Base-by-base conservation (phyloP, 208 protist species). In the Phytomonas francai region DNA sequence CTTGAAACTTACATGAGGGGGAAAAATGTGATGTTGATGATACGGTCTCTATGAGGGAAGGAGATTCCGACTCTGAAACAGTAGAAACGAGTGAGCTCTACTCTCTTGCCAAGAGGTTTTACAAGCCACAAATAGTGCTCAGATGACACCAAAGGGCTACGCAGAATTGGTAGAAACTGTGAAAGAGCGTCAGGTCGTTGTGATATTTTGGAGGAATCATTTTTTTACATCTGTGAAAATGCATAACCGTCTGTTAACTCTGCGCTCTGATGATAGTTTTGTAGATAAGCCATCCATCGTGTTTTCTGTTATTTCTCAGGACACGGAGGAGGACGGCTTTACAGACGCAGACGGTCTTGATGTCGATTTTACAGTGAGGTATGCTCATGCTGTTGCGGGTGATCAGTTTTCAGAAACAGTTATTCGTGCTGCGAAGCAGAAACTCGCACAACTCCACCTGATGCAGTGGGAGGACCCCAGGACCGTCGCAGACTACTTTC, bases 121-220 rank as follows among this genome's bases (percentile, higher is more conserved):
- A 67, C 22, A 68, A 36, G 59, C 27, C 12, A 68, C 56, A 32
- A 34, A 36, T 68, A 56, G 25, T 27, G 25, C 25, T 31, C 63
- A 67, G 65, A 67, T 73, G 59, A 68, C 70, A 33, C 27, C 27
- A 14, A 19, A 31, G 30, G 67, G 67, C 16, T 58, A 45, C 7
- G 28, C 16, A 3, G 33, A 30, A 25, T 28, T 73, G 27, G n/a
- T 36, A 27, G 30, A 51, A 4, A 63, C 60, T 14, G 59, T 87
- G 12, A 27, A 28, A 6, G 74, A 87, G 51, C 66, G 62, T 11
- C 75, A 81, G 63, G 68, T 87, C 30, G 77, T 68, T 5, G 81
- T 87, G 59, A 67, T 84, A 1, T 87, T 84, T 76, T 81, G 75
- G 74, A 70, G 76, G 33, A 81, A 81, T 62, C 81, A 87, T 65